Base-by-base conservation (phyloP, 2,329 filamentous ascomycete genomes). In the Shiraia bambusicola region DNA sequence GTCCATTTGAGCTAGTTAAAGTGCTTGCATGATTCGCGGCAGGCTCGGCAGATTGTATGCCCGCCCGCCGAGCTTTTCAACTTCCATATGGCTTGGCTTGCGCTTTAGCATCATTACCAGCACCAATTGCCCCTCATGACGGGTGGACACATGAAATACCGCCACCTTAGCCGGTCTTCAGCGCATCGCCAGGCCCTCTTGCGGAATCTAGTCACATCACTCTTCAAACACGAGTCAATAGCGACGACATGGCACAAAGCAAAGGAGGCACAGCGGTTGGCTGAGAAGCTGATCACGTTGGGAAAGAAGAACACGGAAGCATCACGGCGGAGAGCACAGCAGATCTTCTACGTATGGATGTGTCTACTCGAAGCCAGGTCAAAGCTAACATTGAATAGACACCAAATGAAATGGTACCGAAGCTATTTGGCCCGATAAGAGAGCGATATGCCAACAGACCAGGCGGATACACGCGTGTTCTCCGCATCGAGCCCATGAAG, bases 231-330 rank as follows among this genome's bases (percentile, higher is more conserved):
- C 71, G 93, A 98, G 76, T 84, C 88, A 50, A 95, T 98, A 74
- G 84, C 86, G 52, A 98, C 93, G 36, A 95, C 93, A 73, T 96
- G 87, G 79, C 84, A 86, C 68, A 97, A 97, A 74, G 93, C 93
- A 34, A 98, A 97, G 73, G 93, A 98, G 75, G 88, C 93, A 14
- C 93, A 98, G 73, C 81, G 88, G 30, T 70, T 97, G 57, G 93
- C 91, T 6, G 93, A 98, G 67, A 94, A 95, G 76, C 77, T 97
- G 55, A 91, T 98, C 61, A 96, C 91, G 4, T 71, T 95, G 58
- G 92, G 88, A 14, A 98, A 97, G 80, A 87, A 84, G 73, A 89
- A 96, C 69, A 95, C 92, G 28, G 85, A 90, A 62, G 87, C 88
- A 14, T 86, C 85, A 47, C 79, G 81, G 67, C 78, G 83, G 65